phyloP scores from a whole-genome alignment of 768 basidiomycete species.

The Collybia sordida region DNA sequence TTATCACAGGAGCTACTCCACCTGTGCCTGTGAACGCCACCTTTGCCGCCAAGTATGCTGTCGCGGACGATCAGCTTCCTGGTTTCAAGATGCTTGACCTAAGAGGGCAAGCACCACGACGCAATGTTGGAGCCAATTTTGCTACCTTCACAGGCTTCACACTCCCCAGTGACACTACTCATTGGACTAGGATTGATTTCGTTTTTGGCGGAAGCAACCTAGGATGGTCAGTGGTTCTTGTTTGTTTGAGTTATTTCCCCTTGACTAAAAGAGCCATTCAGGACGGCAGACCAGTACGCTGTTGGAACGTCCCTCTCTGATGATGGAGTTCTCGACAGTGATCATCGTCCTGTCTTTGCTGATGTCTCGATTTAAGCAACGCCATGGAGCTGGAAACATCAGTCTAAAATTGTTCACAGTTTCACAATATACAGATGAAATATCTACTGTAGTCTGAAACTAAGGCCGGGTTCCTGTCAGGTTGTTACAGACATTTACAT shows the following conservation, averaged over 20 bases:
- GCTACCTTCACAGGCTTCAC: conserved; percentile 55
- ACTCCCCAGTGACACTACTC: conserved; percentile 32
- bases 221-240: conserved; percentile 35
- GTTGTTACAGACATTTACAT: no score
- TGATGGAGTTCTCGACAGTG: conserved; percentile 53
- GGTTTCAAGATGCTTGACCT: conserved; percentile 46
- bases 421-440: background rate
- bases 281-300: conserved; percentile 35
- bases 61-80: conserved; percentile 26
- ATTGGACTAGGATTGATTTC: conserved; percentile 49
- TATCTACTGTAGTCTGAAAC: no score
- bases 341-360: conserved; percentile 55
- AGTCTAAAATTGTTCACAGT: background rate
- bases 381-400: no score
- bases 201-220: conserved; percentile 48
- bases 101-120: conserved; percentile 38
- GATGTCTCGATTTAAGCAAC: conserved; percentile 28
- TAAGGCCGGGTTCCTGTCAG: no score
- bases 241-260: background rate
- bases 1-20: conserved; percentile 40
- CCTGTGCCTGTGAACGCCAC: conserved; percentile 41
- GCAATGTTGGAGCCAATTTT: conserved; percentile 41
- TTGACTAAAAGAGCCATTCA: conserved; percentile 10
- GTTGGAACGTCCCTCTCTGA: conserved; percentile 43
- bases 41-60: conserved; percentile 40